Conservation (phyloP, 352 stramenopile species). For the Globisporangium canariense region DNA sequence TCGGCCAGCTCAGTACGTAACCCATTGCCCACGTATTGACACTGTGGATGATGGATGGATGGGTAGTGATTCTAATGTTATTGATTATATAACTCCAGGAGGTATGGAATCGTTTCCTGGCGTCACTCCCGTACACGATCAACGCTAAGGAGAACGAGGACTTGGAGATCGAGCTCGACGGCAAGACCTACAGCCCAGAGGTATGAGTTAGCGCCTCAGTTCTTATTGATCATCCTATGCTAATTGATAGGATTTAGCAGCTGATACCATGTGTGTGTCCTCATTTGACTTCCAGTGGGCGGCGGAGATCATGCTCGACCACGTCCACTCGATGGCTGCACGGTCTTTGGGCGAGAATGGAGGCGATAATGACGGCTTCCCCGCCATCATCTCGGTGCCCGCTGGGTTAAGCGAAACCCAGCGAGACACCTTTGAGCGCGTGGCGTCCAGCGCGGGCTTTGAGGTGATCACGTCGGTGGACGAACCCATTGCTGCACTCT, state of each 20-base stretch:
- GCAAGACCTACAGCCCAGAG: conserved; percentile 57
- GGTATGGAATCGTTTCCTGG: conserved; percentile 25
- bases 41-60: background rate
- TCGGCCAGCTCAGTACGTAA: background rate
- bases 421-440: conserved; percentile 36
- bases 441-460: conserved; percentile 52
- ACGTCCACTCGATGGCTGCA: conserved; percentile 40
- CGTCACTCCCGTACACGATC: conserved; percentile 42
- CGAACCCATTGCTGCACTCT: conserved; percentile 60
- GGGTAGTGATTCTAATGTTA: background rate
- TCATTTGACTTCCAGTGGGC: conserved; percentile 34
- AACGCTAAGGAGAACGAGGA: conserved; percentile 15
- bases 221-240: background rate
- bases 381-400: conserved; percentile 48
- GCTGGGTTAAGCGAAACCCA: conserved; percentile 31
- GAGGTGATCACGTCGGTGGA: conserved; percentile 52
- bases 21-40: background rate
- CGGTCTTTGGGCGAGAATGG: conserved; percentile 35
- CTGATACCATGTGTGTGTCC: background rate
- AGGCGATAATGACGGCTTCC: conserved; percentile 37
- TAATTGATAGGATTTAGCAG: background rate
- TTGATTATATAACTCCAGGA: background rate
- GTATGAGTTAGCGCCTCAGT: conserved; percentile 14
- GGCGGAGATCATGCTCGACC: conserved; percentile 54
- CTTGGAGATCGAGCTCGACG: conserved; percentile 43